These are phyloP conservation scores for Bryum argenteum DNA, from an alignment of 225 moss, liverwort and hornwort species.

Conservation along the genomic window DNA sequence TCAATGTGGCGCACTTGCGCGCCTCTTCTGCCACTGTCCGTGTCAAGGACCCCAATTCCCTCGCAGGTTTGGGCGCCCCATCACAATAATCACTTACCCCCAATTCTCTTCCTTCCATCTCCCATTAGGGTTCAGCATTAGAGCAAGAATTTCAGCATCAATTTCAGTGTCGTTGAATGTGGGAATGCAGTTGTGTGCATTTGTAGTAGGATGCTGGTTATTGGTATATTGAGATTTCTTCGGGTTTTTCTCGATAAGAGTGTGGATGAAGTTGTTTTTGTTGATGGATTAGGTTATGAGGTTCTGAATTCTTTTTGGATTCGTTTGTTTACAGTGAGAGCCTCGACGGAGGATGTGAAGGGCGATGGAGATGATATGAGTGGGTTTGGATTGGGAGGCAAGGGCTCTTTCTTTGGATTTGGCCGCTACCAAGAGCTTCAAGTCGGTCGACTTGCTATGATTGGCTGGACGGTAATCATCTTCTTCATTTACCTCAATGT, in stretches of 20 bases:
- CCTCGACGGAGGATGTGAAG: slow-evolving; percentile 30
- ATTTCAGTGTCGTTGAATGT: too few species aligned
- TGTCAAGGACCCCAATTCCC: slow-evolving; percentile 25
- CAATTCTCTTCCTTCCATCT: too few species aligned
- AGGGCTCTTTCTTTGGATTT: slow-evolving; percentile 62
- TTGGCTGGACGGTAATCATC: slow-evolving; percentile 55
- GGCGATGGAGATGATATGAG: slow-evolving; percentile 33
- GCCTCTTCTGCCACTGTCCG: slow-evolving; percentile 19
- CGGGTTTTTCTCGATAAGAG: too few species aligned
- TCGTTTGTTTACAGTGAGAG: slow-evolving; percentile 49
- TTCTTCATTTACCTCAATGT: not conserved
- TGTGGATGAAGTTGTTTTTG: not conserved
- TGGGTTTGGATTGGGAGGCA: slow-evolving; percentile 62
- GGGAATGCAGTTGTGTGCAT: too few species aligned
- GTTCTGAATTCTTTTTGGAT: too few species aligned
- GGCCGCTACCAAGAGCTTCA: slow-evolving; percentile 67
- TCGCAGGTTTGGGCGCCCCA: too few species aligned
- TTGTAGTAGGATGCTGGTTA: too few species aligned
- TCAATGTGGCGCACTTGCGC: slow-evolving; percentile 36
- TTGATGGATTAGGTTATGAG: not conserved
- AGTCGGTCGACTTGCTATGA: slow-evolving; percentile 71
- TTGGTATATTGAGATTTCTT: too few species aligned
- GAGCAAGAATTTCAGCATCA: too few species aligned
- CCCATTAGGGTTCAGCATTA: too few species aligned
- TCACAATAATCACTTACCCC: too few species aligned